phyloP scores from a whole-genome alignment of 2,329 filamentous ascomycete genomes.

The Hawksworthiomyces lignivorus region DNA sequence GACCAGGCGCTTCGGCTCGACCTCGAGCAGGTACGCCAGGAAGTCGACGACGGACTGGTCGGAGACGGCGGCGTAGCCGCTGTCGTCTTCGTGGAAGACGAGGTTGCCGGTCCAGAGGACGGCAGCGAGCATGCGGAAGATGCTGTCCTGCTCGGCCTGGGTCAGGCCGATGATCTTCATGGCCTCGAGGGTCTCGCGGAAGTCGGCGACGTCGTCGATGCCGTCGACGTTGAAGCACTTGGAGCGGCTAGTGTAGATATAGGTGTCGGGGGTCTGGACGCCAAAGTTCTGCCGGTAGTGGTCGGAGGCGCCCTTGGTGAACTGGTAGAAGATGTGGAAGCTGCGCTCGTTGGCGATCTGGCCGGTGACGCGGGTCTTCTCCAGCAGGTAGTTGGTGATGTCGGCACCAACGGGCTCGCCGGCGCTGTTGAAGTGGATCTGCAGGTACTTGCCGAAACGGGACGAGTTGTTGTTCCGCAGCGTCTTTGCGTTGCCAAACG shows the following conservation, averaged over 20 bases:
- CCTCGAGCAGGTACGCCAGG: constrained; percentile 86
- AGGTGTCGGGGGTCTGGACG: constrained; percentile 84
- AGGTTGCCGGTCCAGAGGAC: constrained; percentile 95
- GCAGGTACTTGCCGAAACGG: constrained; percentile 94
- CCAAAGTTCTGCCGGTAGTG: constrained; percentile 83
- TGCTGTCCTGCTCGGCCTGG: constrained; percentile 86
- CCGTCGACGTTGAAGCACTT: constrained; percentile 93
- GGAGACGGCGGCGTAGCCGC: constrained; percentile 75
- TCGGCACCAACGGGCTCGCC: constrained; percentile 93
- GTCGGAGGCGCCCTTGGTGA: constrained; percentile 87
- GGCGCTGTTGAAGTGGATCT: constrained; percentile 87
- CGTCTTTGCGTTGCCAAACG: constrained; percentile 97
- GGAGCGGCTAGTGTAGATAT: constrained; percentile 86
- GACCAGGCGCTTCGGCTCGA: constrained; percentile 70
- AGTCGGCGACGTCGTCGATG: constrained; percentile 87
- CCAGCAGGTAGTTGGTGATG: constrained; percentile 95
- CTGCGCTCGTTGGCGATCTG: constrained; percentile 95
- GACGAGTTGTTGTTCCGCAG: constrained; percentile 98
- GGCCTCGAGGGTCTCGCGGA: constrained; percentile 80
- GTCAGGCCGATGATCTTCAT: constrained; percentile 91
- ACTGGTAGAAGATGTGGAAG: constrained; percentile 99
- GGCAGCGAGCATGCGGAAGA: constrained; percentile 89
- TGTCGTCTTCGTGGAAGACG: constrained; percentile 80
- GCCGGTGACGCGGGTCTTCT: constrained; percentile 90
- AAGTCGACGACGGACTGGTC: constrained; percentile 93